Evolutionary conservation across 1,284 basidiomycete species (phyloP).

Genomic region (Pseudozyma hubeiensis): DNA sequence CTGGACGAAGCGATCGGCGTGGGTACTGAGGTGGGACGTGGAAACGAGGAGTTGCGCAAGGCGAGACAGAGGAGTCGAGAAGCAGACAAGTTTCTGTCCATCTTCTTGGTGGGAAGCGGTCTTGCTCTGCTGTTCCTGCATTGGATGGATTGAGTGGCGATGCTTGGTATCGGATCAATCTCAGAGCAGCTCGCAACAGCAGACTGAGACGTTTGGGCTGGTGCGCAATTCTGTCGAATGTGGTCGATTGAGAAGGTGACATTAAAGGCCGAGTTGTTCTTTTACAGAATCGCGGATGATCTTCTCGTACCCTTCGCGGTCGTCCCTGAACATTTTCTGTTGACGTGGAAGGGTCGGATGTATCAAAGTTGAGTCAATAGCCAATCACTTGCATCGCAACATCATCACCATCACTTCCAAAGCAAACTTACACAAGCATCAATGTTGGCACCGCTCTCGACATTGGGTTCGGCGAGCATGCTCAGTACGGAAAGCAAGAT

Average conservation of each 20-base stretch:
- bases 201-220: no score
- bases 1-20: slow-evolving; percentile 88
- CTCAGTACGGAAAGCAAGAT: slow-evolving; percentile 90
- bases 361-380: neutral
- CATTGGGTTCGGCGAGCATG: slow-evolving; percentile 99
- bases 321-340: slow-evolving; percentile 66
- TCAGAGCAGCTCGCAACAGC: no score
- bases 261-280: slow-evolving; percentile 65
- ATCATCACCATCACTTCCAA: no score
- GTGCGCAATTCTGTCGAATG: neutral
- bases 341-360: neutral
- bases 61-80: slow-evolving; percentile 84
- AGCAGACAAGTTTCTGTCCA: slow-evolving; percentile 81
- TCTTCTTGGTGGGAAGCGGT: slow-evolving; percentile 87
- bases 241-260: neutral
- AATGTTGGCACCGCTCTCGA: slow-evolving; percentile 97
- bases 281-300: slow-evolving; percentile 62
- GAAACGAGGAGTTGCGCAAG: slow-evolving; percentile 85
- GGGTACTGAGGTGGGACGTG: slow-evolving; percentile 83
- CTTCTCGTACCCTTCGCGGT: slow-evolving; percentile 65
- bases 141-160: slow-evolving; percentile 64
- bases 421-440: slow-evolving; percentile 73
- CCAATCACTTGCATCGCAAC: no score
- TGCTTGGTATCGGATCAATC: neutral
- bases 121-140: slow-evolving; percentile 87